Evolutionary conservation across 2,329 filamentous ascomycete species (phyloP), one percentile per base, ranked within the genome.

Genomic region (Colletotrichum incanum): DNA sequence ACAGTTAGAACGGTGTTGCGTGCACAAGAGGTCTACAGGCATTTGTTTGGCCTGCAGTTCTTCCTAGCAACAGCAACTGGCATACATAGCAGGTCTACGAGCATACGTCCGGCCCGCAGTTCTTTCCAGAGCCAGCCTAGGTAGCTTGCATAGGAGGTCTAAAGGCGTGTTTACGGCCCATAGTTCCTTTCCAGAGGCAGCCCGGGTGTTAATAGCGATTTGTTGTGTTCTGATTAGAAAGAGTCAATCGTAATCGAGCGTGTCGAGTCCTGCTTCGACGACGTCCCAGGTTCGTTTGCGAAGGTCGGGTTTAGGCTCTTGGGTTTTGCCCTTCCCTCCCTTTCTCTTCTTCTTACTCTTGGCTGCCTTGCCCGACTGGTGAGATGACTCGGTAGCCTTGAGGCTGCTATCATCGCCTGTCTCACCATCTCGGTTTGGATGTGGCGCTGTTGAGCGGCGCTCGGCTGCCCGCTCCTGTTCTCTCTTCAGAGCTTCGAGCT

Each of bases 221-320:
- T 31, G 23, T 50, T 49, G 8, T 59, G 43, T 23, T 43, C 54
- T 34, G 45, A 18, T 5, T 37, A 23, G 64, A 12, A 28, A 16
- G 26, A 26, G 16, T 74, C 71, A 85, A 72, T 90, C 90, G 74
- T 92, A 92, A 76, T 91, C 86, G 26, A 92, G 83, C 54, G 85
- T 86, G 69, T 88, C 88, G 67, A 92, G 82, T 11, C 90, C 90
- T 60, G 84, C 83, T 67, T 91, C 91, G 8, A 92, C 90, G 23
- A 91, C 84, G 75, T 92, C 90, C 90, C 90, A 92, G 0, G 90
- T 92, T 50, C 90, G 86, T 82, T 92, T 92, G 59, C 90, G 86
- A 73, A 92, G 78, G 76, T 92, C 90, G 1, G 88, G 88, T 76
- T 91, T 91, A 3, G 86, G 85, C 69, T 86, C 83, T 49, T 82